Base-by-base conservation (phyloP, 1,284 basidiomycete species). In the Cystobasidiaceae sp. region DNA sequence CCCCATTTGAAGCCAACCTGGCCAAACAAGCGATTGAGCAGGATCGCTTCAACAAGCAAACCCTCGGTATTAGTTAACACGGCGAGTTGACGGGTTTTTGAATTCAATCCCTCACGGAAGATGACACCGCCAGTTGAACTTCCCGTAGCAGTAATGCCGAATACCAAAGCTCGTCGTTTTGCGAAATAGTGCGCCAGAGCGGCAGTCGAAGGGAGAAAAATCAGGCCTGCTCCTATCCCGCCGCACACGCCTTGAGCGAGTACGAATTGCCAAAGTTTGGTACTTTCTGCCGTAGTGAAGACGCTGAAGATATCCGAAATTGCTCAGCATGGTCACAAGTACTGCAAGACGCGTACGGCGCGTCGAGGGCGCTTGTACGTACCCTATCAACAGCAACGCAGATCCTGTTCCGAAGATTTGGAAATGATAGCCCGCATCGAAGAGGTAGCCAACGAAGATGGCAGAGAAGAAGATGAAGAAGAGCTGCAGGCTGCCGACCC, bases 391-490 rank as follows among this genome's bases (percentile, higher is more conserved):
- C 9, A 64, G 28, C 28, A 64, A 32, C 17, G 23, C 19, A 21
- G 61, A 64, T 11, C 61, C 61, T 8, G 43, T 48, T 15, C 28
- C n/a, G 19, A 64, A 21, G 13, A 64, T 64, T 2, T 21, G 61
- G 19, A 21, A 34, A 25, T 48, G 51, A 25, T 34, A 43, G 6
- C 61, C 61, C 13, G 52, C 52, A 49, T 64, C 61, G 33, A 64
- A 64, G 13, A 51, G 49, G 27, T 55, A 55, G 41, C 61, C 61
- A 5, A 48, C 54, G 33, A 62, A 62, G 25, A 62, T 62, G 0
- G 37, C 48, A 27, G 37, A 43, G 60, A 62, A 62, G 60, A 62
- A 62, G 23, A 62, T 62, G 17, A 62, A 34, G 41, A 62, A 62
- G 13, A 62, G 49, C 37, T 62, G 60, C 9, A 62, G 50, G 4